Percentiles rank a stretch among this genome's conserved stretches.
Conservation (phyloP, 208 protist genomes). For the Leishmania turanica region DNA sequence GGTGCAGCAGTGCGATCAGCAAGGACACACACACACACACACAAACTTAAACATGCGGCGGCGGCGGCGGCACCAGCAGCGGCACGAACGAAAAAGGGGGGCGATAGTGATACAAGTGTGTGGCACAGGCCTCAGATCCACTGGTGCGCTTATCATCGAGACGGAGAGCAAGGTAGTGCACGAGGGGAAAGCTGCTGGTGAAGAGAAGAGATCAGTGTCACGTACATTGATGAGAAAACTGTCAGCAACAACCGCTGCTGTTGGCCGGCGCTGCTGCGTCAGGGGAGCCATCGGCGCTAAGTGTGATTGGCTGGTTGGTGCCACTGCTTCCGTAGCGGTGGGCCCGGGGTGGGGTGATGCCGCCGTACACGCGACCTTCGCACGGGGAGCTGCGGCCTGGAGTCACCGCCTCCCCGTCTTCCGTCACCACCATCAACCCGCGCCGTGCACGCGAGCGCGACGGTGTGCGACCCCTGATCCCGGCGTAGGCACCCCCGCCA, state of each 20-base stretch:
- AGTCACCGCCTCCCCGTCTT: constrained; percentile 27
- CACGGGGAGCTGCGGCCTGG: constrained; percentile 1
- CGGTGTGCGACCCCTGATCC: background rate
- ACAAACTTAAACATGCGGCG: background rate
- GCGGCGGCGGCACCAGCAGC: too few species aligned
- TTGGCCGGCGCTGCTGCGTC: constrained; percentile 3
- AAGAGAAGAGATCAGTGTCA: background rate
- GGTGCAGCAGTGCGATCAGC: background rate
- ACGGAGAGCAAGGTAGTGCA: background rate
- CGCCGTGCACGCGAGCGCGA: constrained; percentile 32
- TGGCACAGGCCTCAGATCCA: background rate
- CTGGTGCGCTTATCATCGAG: background rate
- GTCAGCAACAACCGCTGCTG: constrained; percentile 21
- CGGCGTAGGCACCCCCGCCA: background rate
- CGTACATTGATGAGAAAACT: background rate
- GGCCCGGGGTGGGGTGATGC: constrained; percentile 23
- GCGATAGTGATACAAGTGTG: background rate
- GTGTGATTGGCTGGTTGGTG: constrained; percentile 13
- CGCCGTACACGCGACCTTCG: constrained; percentile 22
- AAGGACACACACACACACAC: background rate
- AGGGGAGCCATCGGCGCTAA: constrained; percentile 5
- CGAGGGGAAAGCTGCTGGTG: too few species aligned
- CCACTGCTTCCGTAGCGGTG: constrained; percentile 32
- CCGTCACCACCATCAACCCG: constrained; percentile 42
- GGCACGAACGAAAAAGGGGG: background rate